Percentiles rank a stretch among this genome's conserved stretches.
Evolutionary conservation across 352 stramenopile genomes (phyloP).

Genomic region (Plasmopara viticola): DNA sequence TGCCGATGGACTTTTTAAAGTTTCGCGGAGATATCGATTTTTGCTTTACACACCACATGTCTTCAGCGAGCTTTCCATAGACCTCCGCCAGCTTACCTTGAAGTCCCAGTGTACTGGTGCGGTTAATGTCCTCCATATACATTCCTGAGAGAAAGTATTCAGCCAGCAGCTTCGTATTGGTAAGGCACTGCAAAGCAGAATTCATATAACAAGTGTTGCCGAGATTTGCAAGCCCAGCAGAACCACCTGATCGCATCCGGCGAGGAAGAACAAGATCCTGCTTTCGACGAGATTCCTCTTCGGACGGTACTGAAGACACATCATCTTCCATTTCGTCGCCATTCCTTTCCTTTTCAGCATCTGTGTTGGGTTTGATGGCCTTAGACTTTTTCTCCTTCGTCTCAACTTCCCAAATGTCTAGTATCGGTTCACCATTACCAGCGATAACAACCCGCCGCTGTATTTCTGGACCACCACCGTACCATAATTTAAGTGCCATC

Average conservation of each 20-base stretch:
- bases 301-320: constrained; percentile 32
- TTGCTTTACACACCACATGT: constrained; percentile 94
- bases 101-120: constrained; percentile 93
- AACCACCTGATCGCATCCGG: constrained; percentile 71
- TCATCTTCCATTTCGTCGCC: constrained; percentile 27
- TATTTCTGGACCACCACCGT: constrained; percentile 85
- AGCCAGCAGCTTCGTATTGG: constrained; percentile 92
- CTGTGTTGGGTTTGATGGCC: constrained; percentile 17
- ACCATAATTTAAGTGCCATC: constrained; percentile 89
- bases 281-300: constrained; percentile 50
- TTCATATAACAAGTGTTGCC: constrained; percentile 97
- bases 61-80: constrained; percentile 93
- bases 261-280: constrained; percentile 58
- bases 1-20: constrained; percentile 93
- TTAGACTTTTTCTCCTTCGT: constrained; percentile 60
- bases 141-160: constrained; percentile 95
- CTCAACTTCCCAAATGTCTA: constrained; percentile 78
- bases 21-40: constrained; percentile 86
- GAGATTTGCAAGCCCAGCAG: constrained; percentile 83
- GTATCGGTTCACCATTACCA: constrained; percentile 43
- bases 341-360: constrained; percentile 40
- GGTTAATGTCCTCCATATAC: constrained; percentile 93
- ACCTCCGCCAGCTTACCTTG: constrained; percentile 92
- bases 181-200: constrained; percentile 90
- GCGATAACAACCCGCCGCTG: constrained; percentile 73